Evolutionary conservation across 1,139 yeast species (phyloP), one percentile per base, ranked within the genome.

Genomic region (Yamadazyma dendronema): DNA sequence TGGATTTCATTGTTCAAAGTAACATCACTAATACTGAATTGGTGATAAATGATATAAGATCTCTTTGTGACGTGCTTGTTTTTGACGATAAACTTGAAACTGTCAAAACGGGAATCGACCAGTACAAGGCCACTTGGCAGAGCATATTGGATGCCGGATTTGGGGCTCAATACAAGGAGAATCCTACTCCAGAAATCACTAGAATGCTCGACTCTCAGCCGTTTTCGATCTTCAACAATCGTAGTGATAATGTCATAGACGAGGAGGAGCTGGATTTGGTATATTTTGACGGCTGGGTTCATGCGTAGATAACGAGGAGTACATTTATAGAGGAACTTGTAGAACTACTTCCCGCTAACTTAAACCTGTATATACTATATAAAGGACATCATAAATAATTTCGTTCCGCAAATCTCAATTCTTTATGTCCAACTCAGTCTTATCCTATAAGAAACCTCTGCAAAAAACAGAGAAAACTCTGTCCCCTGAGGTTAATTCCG

Each of bases 31-130:
- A 84, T 34, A 90, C 89, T 17, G 96, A 89, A 38, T 72, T 92
- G 48, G 81, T 80, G 3, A 67, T 77, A 23, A 72, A 77, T 30
- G 96, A 92, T 56, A 81, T 94, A 39, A 72, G 90, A 39, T 72
- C 94, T 0, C 67, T 92, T 17, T 89, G 97, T 59, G 95, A 89
- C 47, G 97, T 92, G 13, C 67, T 92, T 33, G 81, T 85, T 2
- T 88, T 73, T 59, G 98, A 92, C 52, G 96, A 88, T 53, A 85
- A 84, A 57, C 59, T 92, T 38, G 97, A 89, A 54, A 66, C 75
- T 39, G 70, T 80, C 2, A 49, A 51, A 22, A 61, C 58, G 40
- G 62, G 72, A 3, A 58, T 70, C 28, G 83, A 78, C 44, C 71
- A 76, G 35, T 80, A 77, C 50, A 74, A 67, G 48, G 81, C 79